Evolutionary conservation across 345 rosid species (phyloP).

Genomic region (Moricandia arvensis): DNA sequence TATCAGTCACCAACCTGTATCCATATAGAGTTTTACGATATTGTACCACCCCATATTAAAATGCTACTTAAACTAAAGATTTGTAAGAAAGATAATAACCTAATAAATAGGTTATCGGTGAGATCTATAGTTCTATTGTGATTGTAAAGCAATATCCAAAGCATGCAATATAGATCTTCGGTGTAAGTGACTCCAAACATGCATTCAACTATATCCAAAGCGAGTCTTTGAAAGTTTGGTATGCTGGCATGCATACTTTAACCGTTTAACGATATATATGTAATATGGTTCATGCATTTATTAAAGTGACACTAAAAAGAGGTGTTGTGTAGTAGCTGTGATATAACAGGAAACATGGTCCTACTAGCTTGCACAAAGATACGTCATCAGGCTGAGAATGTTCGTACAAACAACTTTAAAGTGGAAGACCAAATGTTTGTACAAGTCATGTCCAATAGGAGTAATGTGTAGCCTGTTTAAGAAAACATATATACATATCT

Average conservation of each 20-base stretch:
- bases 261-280: not conserved
- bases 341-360: conserved; percentile 8
- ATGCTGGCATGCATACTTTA: not conserved
- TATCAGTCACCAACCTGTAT: conserved; percentile 42
- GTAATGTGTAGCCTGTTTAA: not conserved
- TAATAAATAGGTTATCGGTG: not conserved
- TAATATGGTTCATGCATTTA: not conserved
- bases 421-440: conserved; percentile 11
- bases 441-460: conserved; percentile 9
- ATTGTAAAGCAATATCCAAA: not conserved
- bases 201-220: not conserved
- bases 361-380: not conserved
- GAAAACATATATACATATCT: not conserved
- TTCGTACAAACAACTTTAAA: conserved; percentile 21
- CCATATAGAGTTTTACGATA: not conserved
- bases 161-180: not conserved
- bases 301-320: not conserved
- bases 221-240: not conserved
- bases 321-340: conserved; percentile 4
- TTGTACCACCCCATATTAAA: too few species aligned
- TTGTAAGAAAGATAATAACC: not conserved
- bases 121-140: not conserved
- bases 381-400: conserved; percentile 5
- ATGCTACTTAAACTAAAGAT: not conserved
- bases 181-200: not conserved